Base-by-base conservation (phyloP, 73 alveolate species). In the Symbiodinium natans region DNA sequence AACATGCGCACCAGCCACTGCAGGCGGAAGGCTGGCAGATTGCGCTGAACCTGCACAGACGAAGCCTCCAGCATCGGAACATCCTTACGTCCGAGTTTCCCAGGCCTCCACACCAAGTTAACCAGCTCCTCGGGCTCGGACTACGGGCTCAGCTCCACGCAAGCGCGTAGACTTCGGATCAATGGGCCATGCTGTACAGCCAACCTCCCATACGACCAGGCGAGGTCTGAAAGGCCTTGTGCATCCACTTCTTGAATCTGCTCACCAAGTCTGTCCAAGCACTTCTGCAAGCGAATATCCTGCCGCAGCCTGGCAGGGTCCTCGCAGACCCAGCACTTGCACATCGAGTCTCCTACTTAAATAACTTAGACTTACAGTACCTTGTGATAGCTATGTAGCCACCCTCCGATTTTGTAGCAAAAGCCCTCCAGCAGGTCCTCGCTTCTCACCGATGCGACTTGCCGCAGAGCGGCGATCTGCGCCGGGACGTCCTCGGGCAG, bases 1-100 rank as follows among this genome's bases (percentile, higher is more conserved):
- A 68, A 25, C 86, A 56, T 25, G 42, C 95, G 95, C 71, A 89
- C 95, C 86, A 89, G 82, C 95, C 95, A 89, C 86, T 89, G 86
- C 85, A 89, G 74, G 43, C 95, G 95, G 52, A 89, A 89, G 75
- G 6, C 40, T 27, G 3, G 33, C 7, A 74, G 74, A 1, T 68
- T 25, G 13, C 19, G 3, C 33, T n/a, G 95, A 25, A 68, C 95
- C 86, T 25, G 68, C 43, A 8, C 7, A 1, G 95, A 56, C 43
- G 42, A 9, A 36, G 86, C 48, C 46, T 59, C 73, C 31, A 29
- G 34, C 75, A 41, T n/a, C 34, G 46, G 27, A 4, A 74, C 41
- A 31, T 68, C 73, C 39, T 89, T 59, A 21, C 33, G 25, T 56
- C 74, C 48, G 73, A 68, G 75, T 86, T 89, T 89, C n/a, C 86